These are phyloP conservation scores for Metschnikowia rubicola DNA, from an alignment of 805 yeast species.

Conservation along the genomic window DNA sequence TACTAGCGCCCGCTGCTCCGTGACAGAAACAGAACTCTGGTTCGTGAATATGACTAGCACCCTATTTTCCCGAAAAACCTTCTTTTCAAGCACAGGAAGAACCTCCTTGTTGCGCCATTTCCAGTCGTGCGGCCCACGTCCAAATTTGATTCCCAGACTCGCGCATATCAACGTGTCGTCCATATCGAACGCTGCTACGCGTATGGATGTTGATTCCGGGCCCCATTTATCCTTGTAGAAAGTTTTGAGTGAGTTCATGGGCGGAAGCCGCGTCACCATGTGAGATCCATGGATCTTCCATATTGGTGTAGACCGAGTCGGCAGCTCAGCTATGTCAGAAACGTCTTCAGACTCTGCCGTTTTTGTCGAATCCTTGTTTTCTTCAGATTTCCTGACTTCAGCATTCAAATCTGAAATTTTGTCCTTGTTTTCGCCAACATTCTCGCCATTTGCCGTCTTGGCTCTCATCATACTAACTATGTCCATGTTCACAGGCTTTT, in stretches of 20 bases:
- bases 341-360: background rate
- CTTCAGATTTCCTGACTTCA: too few species aligned
- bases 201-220: background rate
- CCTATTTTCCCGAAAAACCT: slow-evolving; percentile 25
- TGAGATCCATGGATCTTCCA: slow-evolving; percentile 39
- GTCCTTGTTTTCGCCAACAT: too few species aligned
- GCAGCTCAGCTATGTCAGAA: background rate
- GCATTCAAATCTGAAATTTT: too few species aligned
- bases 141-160: slow-evolving; percentile 57
- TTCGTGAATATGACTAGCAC: slow-evolving; percentile 75
- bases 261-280: slow-evolving; percentile 42
- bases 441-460: background rate
- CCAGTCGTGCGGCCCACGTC: slow-evolving; percentile 72
- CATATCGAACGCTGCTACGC: slow-evolving; percentile 74
- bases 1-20: slow-evolving; percentile 9
- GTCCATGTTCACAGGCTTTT: background rate
- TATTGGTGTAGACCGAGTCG: slow-evolving; percentile 14
- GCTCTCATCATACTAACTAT: slow-evolving; percentile 6
- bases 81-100: slow-evolving; percentile 20
- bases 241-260: slow-evolving; percentile 1
- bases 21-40: slow-evolving; percentile 67
- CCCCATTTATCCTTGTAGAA: background rate
- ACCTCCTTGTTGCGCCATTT: slow-evolving; percentile 36
- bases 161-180: slow-evolving; percentile 77
- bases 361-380: background rate